These are phyloP conservation scores for Curvularia eragrostidis DNA, from an alignment of 2,329 filamentous ascomycete genomes.

Conservation along the genomic window DNA sequence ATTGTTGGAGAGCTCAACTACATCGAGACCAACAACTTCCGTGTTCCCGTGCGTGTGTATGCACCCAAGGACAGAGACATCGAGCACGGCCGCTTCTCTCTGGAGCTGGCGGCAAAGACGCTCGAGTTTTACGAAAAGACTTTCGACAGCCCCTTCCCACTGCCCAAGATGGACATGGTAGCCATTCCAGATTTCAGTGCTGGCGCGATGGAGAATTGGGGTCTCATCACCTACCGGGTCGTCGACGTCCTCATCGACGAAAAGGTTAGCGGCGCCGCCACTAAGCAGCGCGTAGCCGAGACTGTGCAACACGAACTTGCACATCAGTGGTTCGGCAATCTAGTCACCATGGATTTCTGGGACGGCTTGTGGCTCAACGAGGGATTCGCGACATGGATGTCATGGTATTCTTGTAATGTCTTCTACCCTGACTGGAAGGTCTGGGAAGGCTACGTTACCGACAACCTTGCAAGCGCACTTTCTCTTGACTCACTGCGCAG, in stretches of 20 bases:
- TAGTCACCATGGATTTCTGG: conserved; percentile 99
- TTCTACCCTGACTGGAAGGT: conserved; percentile 99
- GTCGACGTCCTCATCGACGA: conserved; percentile 91
- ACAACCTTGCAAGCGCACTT: conserved; percentile 87
- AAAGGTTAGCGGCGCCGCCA: conserved; percentile 85
- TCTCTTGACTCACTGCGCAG: conserved; percentile 89
- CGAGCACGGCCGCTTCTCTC: conserved; percentile 87
- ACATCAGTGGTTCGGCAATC: conserved; percentile 97
- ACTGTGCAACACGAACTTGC: conserved; percentile 96
- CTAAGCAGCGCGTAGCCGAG: conserved; percentile 91
- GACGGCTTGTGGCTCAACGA: conserved; percentile 97
- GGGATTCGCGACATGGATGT: conserved; percentile 91
- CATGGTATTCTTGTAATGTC: conserved; percentile 89
- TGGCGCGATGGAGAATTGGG: conserved; percentile 99
- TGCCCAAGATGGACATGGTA: conserved; percentile 96
- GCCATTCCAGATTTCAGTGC: conserved; percentile 95
- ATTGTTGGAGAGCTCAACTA: conserved; percentile 93
- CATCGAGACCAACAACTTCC: conserved; percentile 89
- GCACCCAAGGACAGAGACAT: conserved; percentile 89
- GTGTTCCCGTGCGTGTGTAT: conserved; percentile 92
- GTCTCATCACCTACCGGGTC: conserved; percentile 90
- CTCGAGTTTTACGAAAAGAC: conserved; percentile 95
- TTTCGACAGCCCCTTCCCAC: conserved; percentile 83
- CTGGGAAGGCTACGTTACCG: conserved; percentile 93
- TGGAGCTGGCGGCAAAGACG: conserved; percentile 87